Evolutionary conservation across 1,284 basidiomycete species (phyloP), one percentile per base, ranked within the genome.

Genomic region (Malassezia sp.): DNA sequence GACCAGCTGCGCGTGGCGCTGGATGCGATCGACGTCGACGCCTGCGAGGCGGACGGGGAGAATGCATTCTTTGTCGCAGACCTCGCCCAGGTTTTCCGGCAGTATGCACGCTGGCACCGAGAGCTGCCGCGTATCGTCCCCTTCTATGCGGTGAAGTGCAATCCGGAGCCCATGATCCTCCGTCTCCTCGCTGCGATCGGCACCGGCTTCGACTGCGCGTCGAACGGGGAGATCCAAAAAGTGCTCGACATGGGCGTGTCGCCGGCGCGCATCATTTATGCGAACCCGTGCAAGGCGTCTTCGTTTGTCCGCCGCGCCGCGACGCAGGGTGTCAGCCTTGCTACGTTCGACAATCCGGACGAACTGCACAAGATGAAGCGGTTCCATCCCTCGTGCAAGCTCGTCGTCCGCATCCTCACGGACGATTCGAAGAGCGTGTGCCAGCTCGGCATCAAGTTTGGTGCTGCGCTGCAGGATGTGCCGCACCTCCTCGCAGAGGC

Each of bases 281-380:
- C 93, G 59, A 99, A 97, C 74, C 93, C 93, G 0, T 97, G 91
- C 82, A 97, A 99, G 75, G 87, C 91, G 1, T 77, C 80, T 7
- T 91, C 87, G 7, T 95, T 93, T 73, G 79, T 97, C 57, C 84
- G 88, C 47, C 80, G 81, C 58, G 85, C 93, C 11, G 80, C 80
- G 28, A 79, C 78, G 56, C 73, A 77, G 22, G 82, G 83, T 20
- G 88, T 97, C 37, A 79, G 85, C 62, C 81, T 80, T 74, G 95
- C 95, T 85, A 96, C 91, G 0, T 97, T 99, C 67, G 93, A 99
- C 75, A 99, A 97, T 73, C 79, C 79, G 40, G 93, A 99, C 73
- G 93, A 99, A 71, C 76, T 99, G n/a, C 78, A 85, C 79, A 99
- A 99, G 75, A 80, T 97, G 57, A 81, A 85, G 36, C 81, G 83